Conservation (phyloP, 1,284 basidiomycete genomes). For the Schizopora paradoxa region DNA sequence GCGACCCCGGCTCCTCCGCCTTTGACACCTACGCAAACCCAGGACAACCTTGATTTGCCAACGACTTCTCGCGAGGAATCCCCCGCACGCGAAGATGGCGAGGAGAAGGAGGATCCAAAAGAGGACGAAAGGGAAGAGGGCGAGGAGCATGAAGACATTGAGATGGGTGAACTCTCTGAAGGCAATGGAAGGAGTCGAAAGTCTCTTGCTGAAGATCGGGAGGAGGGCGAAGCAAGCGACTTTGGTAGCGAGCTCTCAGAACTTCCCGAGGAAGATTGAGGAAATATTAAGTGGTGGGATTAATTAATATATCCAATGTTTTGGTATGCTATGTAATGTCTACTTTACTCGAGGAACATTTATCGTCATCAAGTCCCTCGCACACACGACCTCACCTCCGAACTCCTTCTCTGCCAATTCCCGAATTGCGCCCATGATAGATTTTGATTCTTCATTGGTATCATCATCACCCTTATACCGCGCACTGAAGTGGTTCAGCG, state of each 20-base stretch:
- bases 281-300: constrained; percentile 1
- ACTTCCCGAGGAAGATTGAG: constrained; percentile 49
- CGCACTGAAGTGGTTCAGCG: constrained; percentile 78
- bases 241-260: constrained; percentile 70
- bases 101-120: constrained; percentile 20
- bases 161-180: constrained; percentile 83
- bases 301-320: not conserved
- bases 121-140: constrained; percentile 27
- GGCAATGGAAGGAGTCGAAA: constrained; percentile 45
- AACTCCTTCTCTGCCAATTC: constrained; percentile 49
- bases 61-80: constrained; percentile 28
- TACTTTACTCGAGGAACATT: no score
- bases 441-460: constrained; percentile 39
- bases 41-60: constrained; percentile 12
- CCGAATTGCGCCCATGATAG: constrained; percentile 58
- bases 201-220: constrained; percentile 59
- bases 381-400: constrained; percentile 53
- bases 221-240: constrained; percentile 80
- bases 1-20: constrained; percentile 20
- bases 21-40: constrained; percentile 18
- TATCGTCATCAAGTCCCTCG: constrained; percentile 67
- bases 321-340: not conserved
- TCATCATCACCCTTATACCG: constrained; percentile 54
- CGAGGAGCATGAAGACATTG: constrained; percentile 59
- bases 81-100: constrained; percentile 19